Percentiles rank a stretch among this genome's conserved stretches.
Conservation (phyloP, 441 rosid genomes). For the Pelargonium citronellum region DNA sequence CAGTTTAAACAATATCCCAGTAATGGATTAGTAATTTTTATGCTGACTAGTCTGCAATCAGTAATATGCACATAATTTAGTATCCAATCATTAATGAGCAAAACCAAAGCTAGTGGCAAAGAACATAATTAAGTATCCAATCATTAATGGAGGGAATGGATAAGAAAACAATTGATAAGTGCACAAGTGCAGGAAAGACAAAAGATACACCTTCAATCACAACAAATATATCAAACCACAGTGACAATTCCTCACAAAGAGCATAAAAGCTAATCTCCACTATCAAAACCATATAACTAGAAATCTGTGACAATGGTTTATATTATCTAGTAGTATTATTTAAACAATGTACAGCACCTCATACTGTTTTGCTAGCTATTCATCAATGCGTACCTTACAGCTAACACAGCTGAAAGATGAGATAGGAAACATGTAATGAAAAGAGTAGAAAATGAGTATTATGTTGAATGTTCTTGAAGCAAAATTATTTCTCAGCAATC, state of each 20-base stretch:
- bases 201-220: neutral
- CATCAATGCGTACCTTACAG: neutral
- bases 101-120: neutral
- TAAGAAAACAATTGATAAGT: neutral
- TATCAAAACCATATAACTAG: neutral
- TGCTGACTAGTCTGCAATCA: neutral
- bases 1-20: neutral
- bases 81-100: neutral
- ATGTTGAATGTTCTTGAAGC: neutral
- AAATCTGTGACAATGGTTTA: neutral
- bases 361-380: conserved; percentile 2
- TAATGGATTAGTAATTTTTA: neutral
- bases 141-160: neutral
- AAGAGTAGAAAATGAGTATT: neutral
- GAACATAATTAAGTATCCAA: neutral
- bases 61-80: no score
- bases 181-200: neutral
- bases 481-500: neutral
- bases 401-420: neutral
- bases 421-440: neutral
- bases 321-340: neutral
- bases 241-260: neutral
- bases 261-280: conserved; percentile 1
- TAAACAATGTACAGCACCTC: neutral
- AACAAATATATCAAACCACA: neutral